A percentile compares a stretch with the other conserved stretches of the same genome.
Evolutionary conservation across 78 protist genomes (phyloP).

Genomic region (Dictyostelium citrinum): DNA sequence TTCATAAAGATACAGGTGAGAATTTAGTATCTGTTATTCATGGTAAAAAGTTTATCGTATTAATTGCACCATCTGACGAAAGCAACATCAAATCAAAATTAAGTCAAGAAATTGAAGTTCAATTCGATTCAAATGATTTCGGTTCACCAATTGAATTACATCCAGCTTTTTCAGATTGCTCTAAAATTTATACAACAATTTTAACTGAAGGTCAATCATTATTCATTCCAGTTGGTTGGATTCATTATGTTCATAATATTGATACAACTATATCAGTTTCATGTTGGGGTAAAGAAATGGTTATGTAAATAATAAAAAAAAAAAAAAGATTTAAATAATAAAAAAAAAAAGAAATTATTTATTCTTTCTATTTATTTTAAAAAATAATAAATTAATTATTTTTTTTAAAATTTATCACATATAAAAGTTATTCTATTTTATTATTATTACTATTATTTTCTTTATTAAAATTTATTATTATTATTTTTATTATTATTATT

Average conservation of each 20-base stretch:
- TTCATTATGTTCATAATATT: slow-evolving; percentile 51
- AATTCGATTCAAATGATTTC: neutral
- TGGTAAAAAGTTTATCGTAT: slow-evolving; percentile 10
- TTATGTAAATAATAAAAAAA: neutral
- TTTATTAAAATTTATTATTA: too few species aligned
- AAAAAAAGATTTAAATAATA: neutral
- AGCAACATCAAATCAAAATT: neutral
- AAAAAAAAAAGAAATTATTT: neutral
- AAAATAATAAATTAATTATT: neutral
- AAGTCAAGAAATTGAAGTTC: neutral
- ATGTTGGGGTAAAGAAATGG: slow-evolving; percentile 62
- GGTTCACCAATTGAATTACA: slow-evolving; percentile 22
- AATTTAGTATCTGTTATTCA: slow-evolving; percentile 35
- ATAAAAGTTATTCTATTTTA: too few species aligned
- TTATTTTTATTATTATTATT: neutral
- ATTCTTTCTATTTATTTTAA: neutral
- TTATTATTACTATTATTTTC: too few species aligned
- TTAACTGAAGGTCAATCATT: slow-evolving; percentile 18
- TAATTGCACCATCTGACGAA: slow-evolving; percentile 36
- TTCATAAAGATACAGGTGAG: slow-evolving; percentile 65
- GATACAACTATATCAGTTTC: slow-evolving; percentile 16
- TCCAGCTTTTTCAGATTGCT: slow-evolving; percentile 1
- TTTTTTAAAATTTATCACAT: neutral
- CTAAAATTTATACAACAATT: neutral
- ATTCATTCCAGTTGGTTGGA: slow-evolving; percentile 47